Conservation (phyloP, 768 basidiomycete genomes). For the Thelephora aurantiotincta region DNA sequence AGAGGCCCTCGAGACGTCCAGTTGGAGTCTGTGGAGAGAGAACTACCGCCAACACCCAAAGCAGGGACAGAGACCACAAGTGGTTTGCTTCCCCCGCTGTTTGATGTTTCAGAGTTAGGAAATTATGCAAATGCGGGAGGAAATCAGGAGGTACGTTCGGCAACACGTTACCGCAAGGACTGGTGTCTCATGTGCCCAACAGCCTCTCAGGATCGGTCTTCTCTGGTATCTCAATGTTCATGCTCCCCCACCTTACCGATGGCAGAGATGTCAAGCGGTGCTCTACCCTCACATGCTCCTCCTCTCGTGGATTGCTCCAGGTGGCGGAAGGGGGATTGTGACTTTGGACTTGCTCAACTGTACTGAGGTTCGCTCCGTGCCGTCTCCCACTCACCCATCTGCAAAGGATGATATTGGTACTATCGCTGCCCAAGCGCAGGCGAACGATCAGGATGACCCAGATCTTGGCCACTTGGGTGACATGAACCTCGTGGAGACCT, state of each 20-base stretch:
- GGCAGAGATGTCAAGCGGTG: constrained; percentile 73
- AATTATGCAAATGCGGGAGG: constrained; percentile 23
- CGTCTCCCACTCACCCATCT: constrained; percentile 66
- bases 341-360: constrained; percentile 81
- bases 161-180: background rate
- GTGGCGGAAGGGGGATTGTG: constrained; percentile 73
- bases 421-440: constrained; percentile 58
- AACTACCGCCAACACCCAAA: constrained; percentile 16
- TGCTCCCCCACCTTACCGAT: constrained; percentile 58
- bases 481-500: constrained; percentile 40
- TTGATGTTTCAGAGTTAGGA: constrained; percentile 33
- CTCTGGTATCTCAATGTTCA: constrained; percentile 94
- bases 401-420: constrained; percentile 82
- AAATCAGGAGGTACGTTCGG: constrained; percentile 26
- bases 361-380: constrained; percentile 70
- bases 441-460: constrained; percentile 22
- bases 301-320: constrained; percentile 77
- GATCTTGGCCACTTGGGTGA: constrained; percentile 25
- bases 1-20: background rate
- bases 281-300: constrained; percentile 75
- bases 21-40: constrained; percentile 3
- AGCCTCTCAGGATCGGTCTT: constrained; percentile 79
- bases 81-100: constrained; percentile 27
- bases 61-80: constrained; percentile 8
- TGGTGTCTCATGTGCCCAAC: constrained; percentile 9